Base-by-base conservation (phyloP, 208 protist species). In the Crithidia thermophila region DNA sequence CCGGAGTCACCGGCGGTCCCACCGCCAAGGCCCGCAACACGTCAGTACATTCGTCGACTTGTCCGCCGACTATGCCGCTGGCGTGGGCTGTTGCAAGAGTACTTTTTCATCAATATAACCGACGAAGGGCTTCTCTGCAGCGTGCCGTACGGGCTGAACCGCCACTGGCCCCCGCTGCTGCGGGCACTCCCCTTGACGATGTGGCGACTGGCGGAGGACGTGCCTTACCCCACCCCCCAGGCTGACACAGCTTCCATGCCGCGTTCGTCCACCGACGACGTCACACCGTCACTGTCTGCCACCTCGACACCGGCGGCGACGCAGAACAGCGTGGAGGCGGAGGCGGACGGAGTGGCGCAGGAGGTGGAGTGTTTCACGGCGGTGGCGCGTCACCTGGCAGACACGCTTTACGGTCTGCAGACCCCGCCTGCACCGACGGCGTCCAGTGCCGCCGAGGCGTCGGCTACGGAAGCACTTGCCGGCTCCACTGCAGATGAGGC, bases 11-110 rank as follows among this genome's bases (percentile, higher is more conserved):
- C 33, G 33, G 40, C 8, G 40, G 9, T 52, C 20, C 65, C 53
- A 45, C 21, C 68, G 10, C 64, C 67, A 16, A 46, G 21, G 42
- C 11, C 18, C 51, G 70, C 57, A 8, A 75, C 67, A 23, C 46
- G 53, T 23, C 68, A 60, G 25, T 81, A 81, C 52, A 74, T 90
- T 6, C 56, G 60, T 9, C 80, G 79, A 28, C 70, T 93, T 33
- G 70, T 79, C 25, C 72, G 82, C 9, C 77, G 77, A 10, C 82
- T 95, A 4, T 53, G 67, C 14, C 57, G 55, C 23, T 93, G 85
- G 85, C 79, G 87, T 2, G 70, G 64, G 4, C 85, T 95, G 85
- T 69, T 95, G 60, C 63, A 73, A 64, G 87, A 95, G 72, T 95
- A 95, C 73, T 95, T 92, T 56, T 75, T 67, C 20, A 73, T 95